phyloP scores from a whole-genome alignment of 129 eudicot species.

The Saposhnikovia divaricata region DNA sequence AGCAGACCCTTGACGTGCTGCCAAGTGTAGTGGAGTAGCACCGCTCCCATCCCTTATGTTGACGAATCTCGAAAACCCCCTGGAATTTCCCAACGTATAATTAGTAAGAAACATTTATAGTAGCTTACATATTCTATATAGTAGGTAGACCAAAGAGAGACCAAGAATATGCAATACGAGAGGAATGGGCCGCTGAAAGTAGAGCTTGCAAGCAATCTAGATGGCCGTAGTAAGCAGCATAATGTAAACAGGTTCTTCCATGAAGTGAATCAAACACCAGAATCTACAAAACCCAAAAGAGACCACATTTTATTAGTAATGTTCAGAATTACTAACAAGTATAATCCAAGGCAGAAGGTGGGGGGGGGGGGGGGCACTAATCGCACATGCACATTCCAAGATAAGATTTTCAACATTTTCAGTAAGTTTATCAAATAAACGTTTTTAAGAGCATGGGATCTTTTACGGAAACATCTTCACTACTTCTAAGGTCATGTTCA shows the following conservation, averaged over 20 bases:
- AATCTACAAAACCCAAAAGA: constrained; percentile 11
- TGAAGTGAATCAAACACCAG: constrained; percentile 30
- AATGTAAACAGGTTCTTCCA: constrained; percentile 41
- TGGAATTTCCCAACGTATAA: constrained; percentile 21
- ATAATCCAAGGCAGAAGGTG: background rate
- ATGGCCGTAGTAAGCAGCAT: constrained; percentile 43
- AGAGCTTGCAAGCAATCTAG: constrained; percentile 26
- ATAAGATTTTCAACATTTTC: background rate
- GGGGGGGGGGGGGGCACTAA: background rate
- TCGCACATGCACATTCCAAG: background rate
- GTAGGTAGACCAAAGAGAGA: background rate
- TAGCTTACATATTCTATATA: background rate
- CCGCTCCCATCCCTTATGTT: constrained; percentile 93
- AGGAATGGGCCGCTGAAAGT: background rate
- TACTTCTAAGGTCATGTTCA: background rate
- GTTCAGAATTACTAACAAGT: background rate
- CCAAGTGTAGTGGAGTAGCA: constrained; percentile 91
- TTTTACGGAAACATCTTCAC: background rate
- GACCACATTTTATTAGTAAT: background rate
- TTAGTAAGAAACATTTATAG: background rate
- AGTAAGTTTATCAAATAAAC: background rate
- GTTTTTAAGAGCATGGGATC: background rate
- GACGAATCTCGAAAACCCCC: constrained; percentile 95
- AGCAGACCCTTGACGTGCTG: constrained; percentile 80
- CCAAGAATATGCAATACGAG: background rate